Conservation (phyloP, 345 rosid species). For the Excoecaria agallocha region DNA sequence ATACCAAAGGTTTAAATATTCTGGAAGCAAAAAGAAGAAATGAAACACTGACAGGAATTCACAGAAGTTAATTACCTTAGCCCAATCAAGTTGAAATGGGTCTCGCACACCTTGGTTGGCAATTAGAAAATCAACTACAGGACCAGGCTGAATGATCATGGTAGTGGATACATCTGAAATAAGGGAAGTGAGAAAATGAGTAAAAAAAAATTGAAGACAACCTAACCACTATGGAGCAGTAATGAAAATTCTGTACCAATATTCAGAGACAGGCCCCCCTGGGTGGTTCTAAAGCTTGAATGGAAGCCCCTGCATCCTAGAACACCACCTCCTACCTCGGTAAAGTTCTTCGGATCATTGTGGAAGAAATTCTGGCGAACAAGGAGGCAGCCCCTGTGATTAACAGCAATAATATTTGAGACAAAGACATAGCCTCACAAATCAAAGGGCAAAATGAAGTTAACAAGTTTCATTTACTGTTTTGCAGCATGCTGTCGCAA, state of each 20-base stretch:
- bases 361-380: constrained; percentile 86
- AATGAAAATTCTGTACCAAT: constrained; percentile 44
- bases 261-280: constrained; percentile 86
- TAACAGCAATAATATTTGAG: constrained; percentile 1
- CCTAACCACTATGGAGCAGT: neutral
- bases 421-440: neutral
- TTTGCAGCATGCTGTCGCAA: constrained; percentile 88
- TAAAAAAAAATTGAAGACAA: constrained; percentile 5
- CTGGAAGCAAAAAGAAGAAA: neutral
- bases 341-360: constrained; percentile 64
- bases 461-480: constrained; percentile 47
- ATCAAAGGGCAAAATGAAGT: neutral
- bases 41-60: neutral
- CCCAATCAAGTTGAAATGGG: constrained; percentile 64
- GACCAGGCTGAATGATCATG: constrained; percentile 82
- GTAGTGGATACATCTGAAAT: constrained; percentile 82
- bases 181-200: neutral
- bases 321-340: constrained; percentile 79
- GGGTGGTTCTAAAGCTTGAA: constrained; percentile 79
- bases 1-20: neutral
- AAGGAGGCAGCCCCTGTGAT: constrained; percentile 83
- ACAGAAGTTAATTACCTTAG: constrained; percentile 46
- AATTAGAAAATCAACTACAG: constrained; percentile 66
- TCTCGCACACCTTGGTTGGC: constrained; percentile 66
- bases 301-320: constrained; percentile 82